Conservation (phyloP, 2,329 filamentous ascomycete species). For the Hypoxylon sp. region DNA sequence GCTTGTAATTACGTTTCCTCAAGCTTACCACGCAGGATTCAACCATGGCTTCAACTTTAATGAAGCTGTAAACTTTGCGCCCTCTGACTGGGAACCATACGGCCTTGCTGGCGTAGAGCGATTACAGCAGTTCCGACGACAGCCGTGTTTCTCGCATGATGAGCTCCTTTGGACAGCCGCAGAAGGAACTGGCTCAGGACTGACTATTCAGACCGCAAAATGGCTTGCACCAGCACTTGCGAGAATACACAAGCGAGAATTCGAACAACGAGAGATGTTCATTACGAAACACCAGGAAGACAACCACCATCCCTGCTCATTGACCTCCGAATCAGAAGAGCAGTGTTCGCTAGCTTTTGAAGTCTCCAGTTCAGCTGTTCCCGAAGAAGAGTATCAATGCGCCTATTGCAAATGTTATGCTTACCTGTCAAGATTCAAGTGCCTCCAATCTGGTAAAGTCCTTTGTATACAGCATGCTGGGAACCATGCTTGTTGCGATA, state of each 20-base stretch:
- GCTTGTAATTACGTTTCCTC: conserved; percentile 95
- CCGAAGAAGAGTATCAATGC: conserved; percentile 94
- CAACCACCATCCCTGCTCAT: conserved; percentile 66
- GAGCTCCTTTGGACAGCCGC: conserved; percentile 93
- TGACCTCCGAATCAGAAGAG: conserved; percentile 62
- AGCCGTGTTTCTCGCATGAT: conserved; percentile 97
- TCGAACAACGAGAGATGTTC: conserved; percentile 76
- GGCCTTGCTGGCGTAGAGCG: conserved; percentile 88
- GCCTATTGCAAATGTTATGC: conserved; percentile 91
- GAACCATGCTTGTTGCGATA: conserved; percentile 81
- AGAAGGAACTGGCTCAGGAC: conserved; percentile 74
- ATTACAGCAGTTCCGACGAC: conserved; percentile 86
- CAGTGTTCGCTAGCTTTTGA: conserved; percentile 72
- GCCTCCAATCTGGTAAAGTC: conserved; percentile 82
- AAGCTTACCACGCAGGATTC: conserved; percentile 97
- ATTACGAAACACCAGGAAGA: conserved; percentile 71
- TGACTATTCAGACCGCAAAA: conserved; percentile 89
- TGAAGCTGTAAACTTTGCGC: conserved; percentile 98
- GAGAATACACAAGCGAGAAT: conserved; percentile 80
- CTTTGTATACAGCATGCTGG: conserved; percentile 88
- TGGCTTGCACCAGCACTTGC: conserved; percentile 92
- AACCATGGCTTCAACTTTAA: conserved; percentile 99
- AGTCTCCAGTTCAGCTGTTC: conserved; percentile 78
- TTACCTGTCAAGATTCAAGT: conserved; percentile 91
- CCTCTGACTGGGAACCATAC: conserved; percentile 93